Conservation (phyloP, 2,329 filamentous ascomycete genomes). For the Colletotrichum magnum region DNA sequence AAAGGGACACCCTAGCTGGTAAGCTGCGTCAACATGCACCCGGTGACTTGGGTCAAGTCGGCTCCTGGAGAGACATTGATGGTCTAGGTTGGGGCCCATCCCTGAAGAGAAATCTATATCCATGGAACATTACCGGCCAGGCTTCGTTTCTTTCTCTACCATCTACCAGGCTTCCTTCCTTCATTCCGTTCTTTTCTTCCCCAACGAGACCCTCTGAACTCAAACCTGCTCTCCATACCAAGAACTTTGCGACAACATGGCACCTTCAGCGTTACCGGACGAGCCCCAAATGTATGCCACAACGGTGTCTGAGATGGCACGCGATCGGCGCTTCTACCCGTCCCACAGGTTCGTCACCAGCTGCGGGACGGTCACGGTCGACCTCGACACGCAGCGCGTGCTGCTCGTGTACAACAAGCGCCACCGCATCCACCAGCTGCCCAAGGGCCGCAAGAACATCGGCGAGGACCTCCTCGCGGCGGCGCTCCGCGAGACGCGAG, state of each 20-base stretch:
- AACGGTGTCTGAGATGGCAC: slow-evolving; percentile 30
- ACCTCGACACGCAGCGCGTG: slow-evolving; percentile 53
- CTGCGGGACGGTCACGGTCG: slow-evolving; percentile 62
- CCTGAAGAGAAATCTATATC: neutral
- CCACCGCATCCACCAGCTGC: slow-evolving; percentile 60
- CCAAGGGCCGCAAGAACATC: slow-evolving; percentile 65
- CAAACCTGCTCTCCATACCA: too few relatives aligned
- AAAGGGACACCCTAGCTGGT: neutral
- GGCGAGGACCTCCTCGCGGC: slow-evolving; percentile 57
- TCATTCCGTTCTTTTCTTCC: too few relatives aligned
- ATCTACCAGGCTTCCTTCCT: too few relatives aligned
- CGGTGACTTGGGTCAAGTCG: slow-evolving; percentile 1
- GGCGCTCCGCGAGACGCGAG: slow-evolving; percentile 62
- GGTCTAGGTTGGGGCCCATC: neutral
- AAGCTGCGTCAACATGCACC: neutral
- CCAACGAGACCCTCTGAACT: too few relatives aligned
- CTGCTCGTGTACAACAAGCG: slow-evolving; percentile 60
- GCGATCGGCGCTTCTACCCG: slow-evolving; percentile 50
- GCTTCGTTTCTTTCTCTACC: too few relatives aligned
- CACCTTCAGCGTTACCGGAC: slow-evolving; percentile 29
- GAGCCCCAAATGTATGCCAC: slow-evolving; percentile 29
- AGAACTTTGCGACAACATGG: slow-evolving; percentile 12
- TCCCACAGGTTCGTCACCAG: slow-evolving; percentile 60
- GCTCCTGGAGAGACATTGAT: neutral
- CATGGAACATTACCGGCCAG: too few relatives aligned